Evolutionary conservation across 148 eudicot genomes (phyloP).

Genomic region (Suaeda aralocaspica): DNA sequence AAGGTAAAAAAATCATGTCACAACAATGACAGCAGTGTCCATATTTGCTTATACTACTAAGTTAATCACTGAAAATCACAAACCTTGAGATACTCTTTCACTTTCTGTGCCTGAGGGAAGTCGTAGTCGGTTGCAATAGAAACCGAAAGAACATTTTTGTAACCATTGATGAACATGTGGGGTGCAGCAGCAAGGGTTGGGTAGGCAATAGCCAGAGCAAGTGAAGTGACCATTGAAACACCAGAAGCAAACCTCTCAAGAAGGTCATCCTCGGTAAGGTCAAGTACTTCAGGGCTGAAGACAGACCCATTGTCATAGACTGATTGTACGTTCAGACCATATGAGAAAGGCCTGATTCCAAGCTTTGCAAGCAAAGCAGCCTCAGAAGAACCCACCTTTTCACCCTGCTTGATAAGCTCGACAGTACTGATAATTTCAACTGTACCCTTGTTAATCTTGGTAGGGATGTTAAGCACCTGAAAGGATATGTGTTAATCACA

Average conservation of each 20-base stretch:
- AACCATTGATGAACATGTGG: constrained; percentile 67
- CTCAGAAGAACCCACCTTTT: constrained; percentile 77
- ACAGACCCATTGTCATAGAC: constrained; percentile 61
- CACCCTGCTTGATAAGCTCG: constrained; percentile 68
- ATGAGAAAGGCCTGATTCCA: constrained; percentile 73
- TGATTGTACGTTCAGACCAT: constrained; percentile 45
- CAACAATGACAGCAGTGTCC: no score
- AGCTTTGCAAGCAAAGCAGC: constrained; percentile 69
- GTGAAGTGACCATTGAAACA: constrained; percentile 51
- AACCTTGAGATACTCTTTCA: constrained; percentile 68
- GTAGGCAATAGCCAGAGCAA: constrained; percentile 56
- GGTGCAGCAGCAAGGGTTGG: constrained; percentile 73
- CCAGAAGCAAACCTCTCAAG: constrained; percentile 56
- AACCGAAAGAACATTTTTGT: constrained; percentile 60
- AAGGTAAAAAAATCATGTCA: background rate
- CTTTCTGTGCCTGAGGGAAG: constrained; percentile 60
- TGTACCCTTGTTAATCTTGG: constrained; percentile 84
- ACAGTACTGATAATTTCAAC: constrained; percentile 72
- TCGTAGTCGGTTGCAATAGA: constrained; percentile 60
- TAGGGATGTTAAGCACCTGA: constrained; percentile 72
- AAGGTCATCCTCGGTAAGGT: constrained; percentile 65
- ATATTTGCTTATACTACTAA: no score
- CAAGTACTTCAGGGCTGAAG: constrained; percentile 64
- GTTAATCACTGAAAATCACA: background rate
- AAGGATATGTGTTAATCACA: background rate